Evolutionary conservation across 257 asterid species (phyloP).

Genomic region (Rauvolfia tetraphylla): DNA sequence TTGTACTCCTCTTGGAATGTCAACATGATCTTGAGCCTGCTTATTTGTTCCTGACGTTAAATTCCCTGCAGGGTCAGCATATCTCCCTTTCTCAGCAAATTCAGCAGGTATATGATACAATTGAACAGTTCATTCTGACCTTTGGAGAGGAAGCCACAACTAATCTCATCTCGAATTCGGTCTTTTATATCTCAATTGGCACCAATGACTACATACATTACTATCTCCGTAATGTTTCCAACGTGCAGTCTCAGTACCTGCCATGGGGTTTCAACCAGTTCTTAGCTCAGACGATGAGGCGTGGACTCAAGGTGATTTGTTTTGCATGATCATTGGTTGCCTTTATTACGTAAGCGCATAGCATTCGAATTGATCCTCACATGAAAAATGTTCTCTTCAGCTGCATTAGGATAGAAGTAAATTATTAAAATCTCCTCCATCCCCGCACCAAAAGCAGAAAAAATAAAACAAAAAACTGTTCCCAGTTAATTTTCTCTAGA

Average conservation of each 20-base stretch:
- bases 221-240: constrained; percentile 78
- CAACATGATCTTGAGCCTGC: neutral
- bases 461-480: no score
- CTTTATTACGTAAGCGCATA: neutral
- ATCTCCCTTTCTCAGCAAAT: constrained; percentile 87
- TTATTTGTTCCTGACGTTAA: neutral
- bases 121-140: constrained; percentile 65
- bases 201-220: constrained; percentile 91
- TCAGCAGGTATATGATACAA: constrained; percentile 85
- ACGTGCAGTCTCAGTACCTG: constrained; percentile 61
- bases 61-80: constrained; percentile 68
- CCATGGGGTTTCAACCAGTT: constrained; percentile 91
- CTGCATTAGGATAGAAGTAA: neutral
- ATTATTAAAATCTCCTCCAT: neutral
- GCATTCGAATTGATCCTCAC: neutral
- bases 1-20: neutral
- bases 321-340: constrained; percentile 5
- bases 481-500: no score
- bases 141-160: constrained; percentile 81
- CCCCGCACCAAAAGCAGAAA: neutral
- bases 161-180: constrained; percentile 53
- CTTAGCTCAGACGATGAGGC: constrained; percentile 62
- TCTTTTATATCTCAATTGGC: constrained; percentile 85
- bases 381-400: neutral
- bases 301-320: constrained; percentile 62